Percentiles rank a stretch among this genome's conserved stretches.
Conservation (phyloP, 495 filamentous ascomycete genomes). For the Aspergillus saccharolyticus region DNA sequence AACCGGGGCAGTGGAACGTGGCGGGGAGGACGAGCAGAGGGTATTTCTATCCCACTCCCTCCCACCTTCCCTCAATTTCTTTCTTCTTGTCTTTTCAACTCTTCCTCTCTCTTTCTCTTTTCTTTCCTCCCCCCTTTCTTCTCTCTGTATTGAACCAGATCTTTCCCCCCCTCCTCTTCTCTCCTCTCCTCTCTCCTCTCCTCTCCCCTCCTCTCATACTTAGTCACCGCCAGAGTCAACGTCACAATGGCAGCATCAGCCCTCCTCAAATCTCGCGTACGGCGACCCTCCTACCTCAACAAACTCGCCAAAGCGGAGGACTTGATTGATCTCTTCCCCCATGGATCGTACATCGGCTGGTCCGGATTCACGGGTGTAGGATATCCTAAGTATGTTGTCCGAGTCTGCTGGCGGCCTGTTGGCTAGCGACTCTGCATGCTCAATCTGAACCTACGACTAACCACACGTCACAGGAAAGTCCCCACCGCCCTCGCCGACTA, state of each 20-base stretch:
- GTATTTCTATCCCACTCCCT: slow-evolving; percentile 23
- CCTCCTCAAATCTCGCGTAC: slow-evolving; percentile 67
- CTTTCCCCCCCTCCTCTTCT: background rate
- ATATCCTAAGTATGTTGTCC: slow-evolving; percentile 71
- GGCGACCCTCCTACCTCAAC: slow-evolving; percentile 69
- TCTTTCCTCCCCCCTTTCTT: slow-evolving; percentile 6
- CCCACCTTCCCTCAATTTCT: slow-evolving; percentile 9
- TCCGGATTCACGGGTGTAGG: slow-evolving; percentile 89
- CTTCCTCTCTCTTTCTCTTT: no score
- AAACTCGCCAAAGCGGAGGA: slow-evolving; percentile 78
- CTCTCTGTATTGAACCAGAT: no score
- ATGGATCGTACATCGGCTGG: slow-evolving; percentile 83
- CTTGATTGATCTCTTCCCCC: slow-evolving; percentile 71
- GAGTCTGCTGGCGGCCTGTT: background rate
- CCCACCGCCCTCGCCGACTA: slow-evolving; percentile 82
- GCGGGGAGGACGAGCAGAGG: background rate
- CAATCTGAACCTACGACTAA: background rate
- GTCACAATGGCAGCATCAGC: slow-evolving; percentile 58
- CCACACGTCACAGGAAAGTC: slow-evolving; percentile 54
- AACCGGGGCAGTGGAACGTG: slow-evolving; percentile 7
- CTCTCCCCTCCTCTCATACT: no score
- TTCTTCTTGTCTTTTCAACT: background rate
- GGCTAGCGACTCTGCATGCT: no score
- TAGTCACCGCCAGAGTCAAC: no score
- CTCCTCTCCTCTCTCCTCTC: background rate